phyloP scores from a whole-genome alignment of 1,284 basidiomycete genomes.

The Hymenochaete sp. region DNA sequence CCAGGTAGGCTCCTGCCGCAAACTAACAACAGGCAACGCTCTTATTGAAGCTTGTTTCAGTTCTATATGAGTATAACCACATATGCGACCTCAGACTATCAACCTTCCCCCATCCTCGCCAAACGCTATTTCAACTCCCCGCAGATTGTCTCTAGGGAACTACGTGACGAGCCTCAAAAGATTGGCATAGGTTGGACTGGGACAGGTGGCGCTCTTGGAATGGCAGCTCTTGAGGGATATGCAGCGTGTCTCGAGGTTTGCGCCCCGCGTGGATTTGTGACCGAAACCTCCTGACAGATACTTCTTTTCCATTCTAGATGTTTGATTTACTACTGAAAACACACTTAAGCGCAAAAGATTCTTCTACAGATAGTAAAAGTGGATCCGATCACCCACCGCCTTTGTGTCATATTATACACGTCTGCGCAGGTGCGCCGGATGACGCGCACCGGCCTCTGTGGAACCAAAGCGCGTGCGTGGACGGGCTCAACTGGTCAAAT shows the following conservation, averaged over 20 bases:
- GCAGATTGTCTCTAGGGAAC: constrained; percentile 32
- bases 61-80: constrained; percentile 48
- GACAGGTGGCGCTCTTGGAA: constrained; percentile 40
- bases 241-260: constrained; percentile 64
- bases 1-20: no score
- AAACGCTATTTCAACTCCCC: constrained; percentile 47
- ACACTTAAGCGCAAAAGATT: constrained; percentile 19
- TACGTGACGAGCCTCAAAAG: constrained; percentile 38
- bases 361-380: constrained; percentile 14
- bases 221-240: constrained; percentile 64
- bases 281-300: no score
- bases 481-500: constrained; percentile 56
- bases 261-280: constrained; percentile 3
- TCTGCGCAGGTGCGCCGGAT: constrained; percentile 52
- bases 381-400: constrained; percentile 18
- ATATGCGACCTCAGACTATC: constrained; percentile 44
- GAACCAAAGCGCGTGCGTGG: constrained; percentile 44
- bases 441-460: constrained; percentile 42
- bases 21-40: no score
- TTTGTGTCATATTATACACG: constrained; percentile 48
- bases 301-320: no score
- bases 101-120: constrained; percentile 44
- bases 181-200: constrained; percentile 51
- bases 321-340: constrained; percentile 39
- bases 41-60: constrained; percentile 27